Evolutionary conservation across 805 yeast species (phyloP).

Genomic region (Myxozyma melibiosi): DNA sequence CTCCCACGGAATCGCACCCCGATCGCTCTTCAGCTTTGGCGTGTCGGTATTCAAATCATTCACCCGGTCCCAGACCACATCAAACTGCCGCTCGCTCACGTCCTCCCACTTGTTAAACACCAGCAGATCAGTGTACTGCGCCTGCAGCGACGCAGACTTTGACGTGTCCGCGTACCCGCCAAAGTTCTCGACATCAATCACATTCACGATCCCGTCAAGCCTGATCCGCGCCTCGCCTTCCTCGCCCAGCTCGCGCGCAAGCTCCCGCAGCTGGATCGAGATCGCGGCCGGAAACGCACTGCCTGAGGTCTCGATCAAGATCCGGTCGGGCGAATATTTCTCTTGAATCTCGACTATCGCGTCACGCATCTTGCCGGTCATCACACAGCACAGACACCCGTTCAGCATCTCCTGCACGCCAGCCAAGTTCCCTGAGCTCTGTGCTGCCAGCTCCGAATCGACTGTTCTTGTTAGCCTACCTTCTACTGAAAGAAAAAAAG

Average conservation of each 20-base stretch:
- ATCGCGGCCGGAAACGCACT: slow-evolving; percentile 35
- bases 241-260: slow-evolving; percentile 22
- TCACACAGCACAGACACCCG: slow-evolving; percentile 34
- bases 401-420: slow-evolving; percentile 35
- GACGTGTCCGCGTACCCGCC: slow-evolving; percentile 34
- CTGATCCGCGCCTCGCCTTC: slow-evolving; percentile 11
- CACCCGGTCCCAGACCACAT: slow-evolving; percentile 33
- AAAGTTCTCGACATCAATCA: slow-evolving; percentile 34
- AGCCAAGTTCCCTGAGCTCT: slow-evolving; percentile 22
- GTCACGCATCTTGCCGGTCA: slow-evolving; percentile 34
- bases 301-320: slow-evolving; percentile 34
- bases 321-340: slow-evolving; percentile 30
- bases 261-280: slow-evolving; percentile 31
- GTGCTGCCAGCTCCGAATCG: slow-evolving; percentile 31
- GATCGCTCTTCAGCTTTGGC: slow-evolving; percentile 32
- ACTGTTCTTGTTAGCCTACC: slow-evolving; percentile 7
- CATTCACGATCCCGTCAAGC: slow-evolving; percentile 33
- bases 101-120: slow-evolving; percentile 34
- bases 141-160: slow-evolving; percentile 32
- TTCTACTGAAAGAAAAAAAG: not conserved
- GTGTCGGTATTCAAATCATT: slow-evolving; percentile 35
- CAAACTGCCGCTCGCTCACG: slow-evolving; percentile 32
- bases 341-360: slow-evolving; percentile 30
- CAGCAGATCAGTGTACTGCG: slow-evolving; percentile 34
- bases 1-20: slow-evolving; percentile 29